phyloP scores from a whole-genome alignment of 257 asterid genomes.

The Rehmannia glutinosa region DNA sequence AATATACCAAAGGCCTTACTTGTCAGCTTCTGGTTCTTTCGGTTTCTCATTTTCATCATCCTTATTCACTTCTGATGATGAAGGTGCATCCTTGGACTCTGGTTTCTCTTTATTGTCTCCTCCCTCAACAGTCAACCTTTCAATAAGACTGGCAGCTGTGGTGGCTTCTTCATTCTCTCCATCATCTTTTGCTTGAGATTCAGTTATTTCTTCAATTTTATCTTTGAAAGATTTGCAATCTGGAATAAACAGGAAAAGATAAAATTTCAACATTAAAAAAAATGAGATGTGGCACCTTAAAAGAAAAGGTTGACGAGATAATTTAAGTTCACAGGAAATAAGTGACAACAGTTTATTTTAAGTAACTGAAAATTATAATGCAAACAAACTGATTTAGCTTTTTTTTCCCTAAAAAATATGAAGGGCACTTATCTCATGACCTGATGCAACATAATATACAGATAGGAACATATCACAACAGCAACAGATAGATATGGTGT shows the following conservation, averaged over 20 bases:
- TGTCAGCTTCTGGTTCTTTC: conserved; percentile 29
- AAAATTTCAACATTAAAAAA: background rate
- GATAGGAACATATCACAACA: background rate
- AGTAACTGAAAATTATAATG: background rate
- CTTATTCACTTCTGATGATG: conserved; percentile 32
- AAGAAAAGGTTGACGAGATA: background rate
- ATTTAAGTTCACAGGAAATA: too few relatives aligned
- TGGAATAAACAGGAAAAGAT: conserved; percentile 13
- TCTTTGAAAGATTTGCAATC: conserved; percentile 76
- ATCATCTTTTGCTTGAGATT: conserved; percentile 33
- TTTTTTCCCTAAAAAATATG: too few relatives aligned
- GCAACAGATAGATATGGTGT: background rate
- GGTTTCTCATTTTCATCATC: conserved; percentile 25
- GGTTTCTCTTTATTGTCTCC: conserved; percentile 42
- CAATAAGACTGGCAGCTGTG: conserved; percentile 56
- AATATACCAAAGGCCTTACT: conserved; percentile 25
- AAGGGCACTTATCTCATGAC: background rate
- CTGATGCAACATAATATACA: background rate
- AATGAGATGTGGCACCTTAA: background rate
- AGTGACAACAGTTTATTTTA: background rate
- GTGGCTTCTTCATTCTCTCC: conserved; percentile 51
- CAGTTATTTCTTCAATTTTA: conserved; percentile 55
- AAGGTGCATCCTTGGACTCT: conserved; percentile 29
- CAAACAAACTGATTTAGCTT: background rate
- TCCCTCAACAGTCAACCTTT: conserved; percentile 47